Evolutionary conservation across 768 basidiomycete genomes (phyloP).

Genomic region (Suillus bovinus): DNA sequence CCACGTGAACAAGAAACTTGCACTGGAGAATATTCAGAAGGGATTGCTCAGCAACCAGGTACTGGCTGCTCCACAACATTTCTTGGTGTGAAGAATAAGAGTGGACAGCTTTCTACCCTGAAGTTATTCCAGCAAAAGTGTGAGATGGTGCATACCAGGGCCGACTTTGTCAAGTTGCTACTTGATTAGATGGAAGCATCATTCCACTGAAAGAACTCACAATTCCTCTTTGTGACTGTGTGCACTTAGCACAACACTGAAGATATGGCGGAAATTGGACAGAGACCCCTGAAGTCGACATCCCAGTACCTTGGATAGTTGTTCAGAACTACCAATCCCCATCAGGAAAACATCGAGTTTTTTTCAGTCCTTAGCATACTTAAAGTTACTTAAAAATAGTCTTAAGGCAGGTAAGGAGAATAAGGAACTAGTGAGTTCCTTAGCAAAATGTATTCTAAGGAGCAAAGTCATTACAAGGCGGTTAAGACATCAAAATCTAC

Average conservation of each 20-base stretch:
- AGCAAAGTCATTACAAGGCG: neutral
- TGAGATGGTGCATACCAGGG: neutral
- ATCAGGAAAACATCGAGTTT: too few relatives aligned
- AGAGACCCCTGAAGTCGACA: neutral
- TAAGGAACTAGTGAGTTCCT: neutral
- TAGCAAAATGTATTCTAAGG: neutral
- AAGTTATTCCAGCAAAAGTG: conserved; percentile 5
- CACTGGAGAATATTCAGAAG: conserved; percentile 40
- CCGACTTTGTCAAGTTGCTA: neutral
- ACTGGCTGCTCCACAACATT: conserved; percentile 48
- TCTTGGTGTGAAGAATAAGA: conserved; percentile 50
- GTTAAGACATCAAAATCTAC: neutral
- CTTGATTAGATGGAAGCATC: neutral
- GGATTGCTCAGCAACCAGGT: conserved; percentile 40
- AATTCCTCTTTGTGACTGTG: neutral
- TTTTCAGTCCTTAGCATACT: too few relatives aligned
- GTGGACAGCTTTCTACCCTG: conserved; percentile 19
- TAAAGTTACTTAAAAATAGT: too few relatives aligned
- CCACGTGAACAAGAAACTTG: conserved; percentile 39
- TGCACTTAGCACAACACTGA: neutral
- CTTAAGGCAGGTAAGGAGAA: too few relatives aligned
- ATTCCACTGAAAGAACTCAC: neutral
- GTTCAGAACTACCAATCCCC: too few relatives aligned
- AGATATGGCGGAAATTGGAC: neutral
- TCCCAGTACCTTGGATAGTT: too few relatives aligned